A percentile compares a stretch with the other conserved stretches of the same genome.
Evolutionary conservation across 2,329 filamentous ascomycete genomes (phyloP).

Genomic region (Paraphoma chrysanthemicola): DNA sequence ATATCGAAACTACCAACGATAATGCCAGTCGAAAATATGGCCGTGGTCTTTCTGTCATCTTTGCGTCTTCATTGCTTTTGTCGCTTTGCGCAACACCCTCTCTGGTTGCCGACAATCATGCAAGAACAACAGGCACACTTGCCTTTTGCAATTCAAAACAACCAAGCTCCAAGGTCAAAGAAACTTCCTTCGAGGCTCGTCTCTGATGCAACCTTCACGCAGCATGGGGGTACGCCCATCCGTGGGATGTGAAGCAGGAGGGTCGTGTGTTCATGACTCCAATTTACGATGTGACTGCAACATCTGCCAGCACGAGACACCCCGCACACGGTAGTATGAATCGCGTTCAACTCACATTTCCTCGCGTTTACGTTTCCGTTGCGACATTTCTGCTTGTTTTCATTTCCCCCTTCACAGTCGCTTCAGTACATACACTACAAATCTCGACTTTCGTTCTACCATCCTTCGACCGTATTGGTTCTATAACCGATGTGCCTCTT

Average conservation of each 20-base stretch:
- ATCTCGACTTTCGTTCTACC: background rate
- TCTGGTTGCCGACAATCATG: too few relatives aligned
- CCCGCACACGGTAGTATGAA: slow-evolving; percentile 1
- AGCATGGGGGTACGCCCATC: background rate
- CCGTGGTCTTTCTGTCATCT: too few relatives aligned
- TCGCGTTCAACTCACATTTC: background rate
- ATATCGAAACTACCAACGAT: too few relatives aligned
- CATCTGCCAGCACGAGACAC: background rate
- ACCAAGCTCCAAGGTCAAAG: background rate
- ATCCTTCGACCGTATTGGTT: background rate
- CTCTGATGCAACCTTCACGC: too few relatives aligned
- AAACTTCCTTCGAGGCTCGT: too few relatives aligned
- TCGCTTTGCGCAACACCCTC: too few relatives aligned
- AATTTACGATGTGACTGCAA: slow-evolving; percentile 8
- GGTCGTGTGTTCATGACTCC: slow-evolving; percentile 9
- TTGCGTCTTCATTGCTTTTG: too few relatives aligned
- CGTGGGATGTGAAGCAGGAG: background rate
- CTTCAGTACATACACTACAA: background rate
- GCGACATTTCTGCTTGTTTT: background rate
- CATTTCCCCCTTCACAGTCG: background rate
- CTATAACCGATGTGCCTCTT: background rate
- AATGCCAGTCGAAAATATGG: too few relatives aligned
- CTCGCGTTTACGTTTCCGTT: background rate
- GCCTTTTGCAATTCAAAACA: too few relatives aligned
- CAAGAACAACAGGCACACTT: too few relatives aligned